Percentiles rank a stretch among this genome's conserved stretches.
These are phyloP conservation scores for Gossypium thurberi DNA, from an alignment of 345 rosid species.

Conservation along the genomic window DNA sequence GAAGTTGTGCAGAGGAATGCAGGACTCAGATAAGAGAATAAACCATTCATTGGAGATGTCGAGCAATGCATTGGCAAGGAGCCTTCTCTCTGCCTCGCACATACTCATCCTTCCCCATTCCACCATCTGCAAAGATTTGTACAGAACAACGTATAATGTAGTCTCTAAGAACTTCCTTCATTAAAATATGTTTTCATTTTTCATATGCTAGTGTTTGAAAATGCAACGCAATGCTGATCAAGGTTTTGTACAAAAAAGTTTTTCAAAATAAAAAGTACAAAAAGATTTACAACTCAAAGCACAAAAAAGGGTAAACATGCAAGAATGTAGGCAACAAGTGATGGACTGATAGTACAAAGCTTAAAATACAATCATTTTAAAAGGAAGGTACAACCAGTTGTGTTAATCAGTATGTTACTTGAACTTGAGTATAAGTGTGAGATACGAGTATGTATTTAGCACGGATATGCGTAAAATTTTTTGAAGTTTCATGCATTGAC, in stretches of 20 bases:
- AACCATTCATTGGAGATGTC: slow-evolving; percentile 90
- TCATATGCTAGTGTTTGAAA: no score
- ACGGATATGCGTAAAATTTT: not conserved
- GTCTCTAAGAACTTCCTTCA: no score
- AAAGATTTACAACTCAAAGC: no score
- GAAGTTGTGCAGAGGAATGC: slow-evolving; percentile 81
- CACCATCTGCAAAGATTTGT: slow-evolving; percentile 22
- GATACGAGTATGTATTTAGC: not conserved
- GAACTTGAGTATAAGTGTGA: not conserved
- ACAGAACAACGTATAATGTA: no score
- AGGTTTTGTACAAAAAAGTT: no score
- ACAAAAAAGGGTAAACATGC: no score
- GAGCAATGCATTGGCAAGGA: slow-evolving; percentile 78
- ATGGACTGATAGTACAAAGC: no score
- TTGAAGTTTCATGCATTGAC: not conserved
- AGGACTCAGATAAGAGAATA: slow-evolving; percentile 75
- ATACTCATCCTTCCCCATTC: slow-evolving; percentile 94
- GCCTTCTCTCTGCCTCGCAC: slow-evolving; percentile 93
- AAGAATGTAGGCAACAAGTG: no score
- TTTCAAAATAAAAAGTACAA: no score
- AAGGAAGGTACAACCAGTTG: not conserved
- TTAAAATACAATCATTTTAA: not conserved
- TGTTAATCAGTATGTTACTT: not conserved
- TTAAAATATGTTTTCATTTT: no score
- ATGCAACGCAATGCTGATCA: no score